A percentile compares a stretch with the other conserved stretches of the same genome.
These are phyloP conservation scores for Parachaetomium inaequale DNA, from an alignment of 495 filamentous ascomycete species.

Conservation along the genomic window DNA sequence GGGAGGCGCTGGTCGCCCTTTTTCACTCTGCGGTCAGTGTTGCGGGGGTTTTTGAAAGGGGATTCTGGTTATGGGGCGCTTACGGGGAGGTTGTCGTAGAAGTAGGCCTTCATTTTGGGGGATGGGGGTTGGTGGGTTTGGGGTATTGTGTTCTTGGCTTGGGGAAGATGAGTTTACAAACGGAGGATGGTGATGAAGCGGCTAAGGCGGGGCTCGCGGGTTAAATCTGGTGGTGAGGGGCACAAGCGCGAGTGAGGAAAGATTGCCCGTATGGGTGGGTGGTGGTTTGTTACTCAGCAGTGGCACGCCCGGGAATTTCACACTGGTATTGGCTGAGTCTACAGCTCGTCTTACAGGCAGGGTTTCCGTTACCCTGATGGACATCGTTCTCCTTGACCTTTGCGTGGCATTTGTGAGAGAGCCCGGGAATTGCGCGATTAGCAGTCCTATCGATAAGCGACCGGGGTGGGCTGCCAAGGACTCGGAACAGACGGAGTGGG, in stretches of 20 bases:
- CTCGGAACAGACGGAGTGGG: no score
- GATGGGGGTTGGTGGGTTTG: neutral
- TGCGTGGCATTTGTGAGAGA: neutral
- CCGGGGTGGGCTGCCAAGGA: neutral
- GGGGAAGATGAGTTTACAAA: neutral
- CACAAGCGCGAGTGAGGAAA: neutral
- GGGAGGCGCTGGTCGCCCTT: conserved; percentile 89
- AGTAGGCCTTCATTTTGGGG: conserved; percentile 71
- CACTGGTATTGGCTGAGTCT: conserved; percentile 5
- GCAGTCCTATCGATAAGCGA: neutral
- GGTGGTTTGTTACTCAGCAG: neutral
- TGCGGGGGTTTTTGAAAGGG: neutral
- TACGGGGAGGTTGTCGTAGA: conserved; percentile 76
- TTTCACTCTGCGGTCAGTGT: neutral
- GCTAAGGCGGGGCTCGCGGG: conserved; percentile 6
- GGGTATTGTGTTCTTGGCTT: neutral
- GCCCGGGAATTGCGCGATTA: neutral
- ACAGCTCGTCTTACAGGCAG: neutral
- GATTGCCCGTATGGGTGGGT: neutral
- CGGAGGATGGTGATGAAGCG: neutral
- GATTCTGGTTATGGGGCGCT: conserved; percentile 27
- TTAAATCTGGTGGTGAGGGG: conserved; percentile 21
- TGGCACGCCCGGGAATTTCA: conserved; percentile 1
- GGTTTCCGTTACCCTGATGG: neutral
- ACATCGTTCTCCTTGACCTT: neutral